Evolutionary conservation across 768 basidiomycete genomes (phyloP).

Genomic region (Sarcodon aspratus): DNA sequence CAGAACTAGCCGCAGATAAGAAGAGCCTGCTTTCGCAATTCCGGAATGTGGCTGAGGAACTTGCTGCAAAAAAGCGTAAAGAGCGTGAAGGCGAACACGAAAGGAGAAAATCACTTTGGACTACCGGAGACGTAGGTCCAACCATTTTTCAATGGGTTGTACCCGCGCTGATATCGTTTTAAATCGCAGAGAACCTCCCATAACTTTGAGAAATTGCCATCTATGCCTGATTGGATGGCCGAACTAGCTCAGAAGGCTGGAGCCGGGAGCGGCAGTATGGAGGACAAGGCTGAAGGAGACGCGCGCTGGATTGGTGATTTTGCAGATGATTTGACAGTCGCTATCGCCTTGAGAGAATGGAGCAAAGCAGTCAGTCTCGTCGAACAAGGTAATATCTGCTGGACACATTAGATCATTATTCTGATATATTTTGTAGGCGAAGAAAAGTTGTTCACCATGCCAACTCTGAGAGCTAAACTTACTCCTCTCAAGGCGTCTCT

Average conservation of each 20-base stretch:
- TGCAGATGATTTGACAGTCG: slow-evolving; percentile 83
- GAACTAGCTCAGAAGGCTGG: slow-evolving; percentile 53
- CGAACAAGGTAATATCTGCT: slow-evolving; percentile 50
- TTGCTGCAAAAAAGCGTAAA: slow-evolving; percentile 78
- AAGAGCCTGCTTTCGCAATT: slow-evolving; percentile 76
- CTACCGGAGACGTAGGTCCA: slow-evolving; percentile 28
- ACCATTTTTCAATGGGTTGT: background rate
- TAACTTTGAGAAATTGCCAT: slow-evolving; percentile 30
- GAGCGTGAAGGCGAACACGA: slow-evolving; percentile 93
- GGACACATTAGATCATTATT: background rate
- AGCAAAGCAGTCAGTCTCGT: slow-evolving; percentile 75
- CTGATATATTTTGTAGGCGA: slow-evolving; percentile 32
- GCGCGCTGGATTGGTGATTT: slow-evolving; percentile 84
- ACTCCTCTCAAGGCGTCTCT: slow-evolving; percentile 56
- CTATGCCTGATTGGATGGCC: slow-evolving; percentile 69
- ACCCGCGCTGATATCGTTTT: background rate
- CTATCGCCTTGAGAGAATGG: slow-evolving; percentile 86
- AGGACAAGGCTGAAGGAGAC: slow-evolving; percentile 73
- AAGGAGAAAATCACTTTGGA: slow-evolving; percentile 69
- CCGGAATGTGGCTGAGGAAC: slow-evolving; percentile 87
- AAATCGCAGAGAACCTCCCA: slow-evolving; percentile 20
- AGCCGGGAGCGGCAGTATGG: slow-evolving; percentile 38
- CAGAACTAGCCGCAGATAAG: slow-evolving; percentile 75
- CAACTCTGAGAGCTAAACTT: slow-evolving; percentile 47
- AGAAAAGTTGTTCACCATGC: slow-evolving; percentile 43